Base-by-base conservation (phyloP, 495 filamentous ascomycete genomes). In the Aspergillus panamensis region DNA sequence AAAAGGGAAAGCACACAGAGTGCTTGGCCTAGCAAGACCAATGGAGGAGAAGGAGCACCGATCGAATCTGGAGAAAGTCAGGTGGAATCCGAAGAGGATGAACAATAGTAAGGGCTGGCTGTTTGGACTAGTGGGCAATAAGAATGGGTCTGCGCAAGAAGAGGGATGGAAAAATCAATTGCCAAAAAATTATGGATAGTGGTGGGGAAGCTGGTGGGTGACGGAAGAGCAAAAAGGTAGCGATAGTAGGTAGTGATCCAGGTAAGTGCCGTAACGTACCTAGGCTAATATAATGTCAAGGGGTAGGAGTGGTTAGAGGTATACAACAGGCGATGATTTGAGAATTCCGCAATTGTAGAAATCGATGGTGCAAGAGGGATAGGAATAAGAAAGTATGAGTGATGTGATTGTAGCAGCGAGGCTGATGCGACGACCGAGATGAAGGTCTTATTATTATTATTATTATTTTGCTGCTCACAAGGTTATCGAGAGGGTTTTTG, bases 341-440 rank as follows among this genome's bases (percentile, higher is more conserved):
- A 55, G 20, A 66, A 66, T 62, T 54, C 63, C 58, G 63, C 60
- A 61, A 66, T 62, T 47, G 37, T 40, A 30, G 47, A 59, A 57
- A 68, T 64, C n/a, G 53, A 63, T 65, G 58, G 53, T 61, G 60
- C 57, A 53, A 62, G 54, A 37, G 30, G 14, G 49, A 62, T 56
- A 53, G 57, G 58, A 58, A 60, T 49, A 54, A 52, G 17, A 59
- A 60, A 50, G 52, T 33, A 57, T 45, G 56, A 31, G 35, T 49
- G 39, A 55, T 45, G 39, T 32, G 40, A 52, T 14, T 30, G 43
- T 21, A 13, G 5, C 25, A 25, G 25, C 25, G 25, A 51, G 17
- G 21, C 30, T 16, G 30, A 13, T 37, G 29, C 16, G 45, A n/a
- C n/a, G n/a, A n/a, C n/a, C n/a, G n/a, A n/a, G n/a, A 21, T 60